Percentiles rank a stretch among this genome's conserved stretches.
Conservation (phyloP, 2,329 filamentous ascomycete species). For the Pseudogymnoascus sp. region DNA sequence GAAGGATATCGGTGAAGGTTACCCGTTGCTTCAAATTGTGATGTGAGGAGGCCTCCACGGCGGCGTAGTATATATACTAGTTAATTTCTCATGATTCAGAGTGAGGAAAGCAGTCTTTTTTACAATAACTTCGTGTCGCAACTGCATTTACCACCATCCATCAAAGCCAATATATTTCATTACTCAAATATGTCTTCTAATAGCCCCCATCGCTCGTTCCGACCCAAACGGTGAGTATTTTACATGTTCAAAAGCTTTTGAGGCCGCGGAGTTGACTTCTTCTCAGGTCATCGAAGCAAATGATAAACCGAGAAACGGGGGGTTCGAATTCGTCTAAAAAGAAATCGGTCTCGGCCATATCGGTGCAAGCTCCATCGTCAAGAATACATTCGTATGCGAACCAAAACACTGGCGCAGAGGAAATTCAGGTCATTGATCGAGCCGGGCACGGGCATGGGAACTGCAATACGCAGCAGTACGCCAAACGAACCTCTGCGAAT, state of each 20-base stretch:
- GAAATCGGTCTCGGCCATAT: neutral
- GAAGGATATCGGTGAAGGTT: neutral
- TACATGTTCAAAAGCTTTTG: neutral
- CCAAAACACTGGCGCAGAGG: neutral
- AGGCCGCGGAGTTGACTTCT: neutral
- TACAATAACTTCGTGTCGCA: neutral
- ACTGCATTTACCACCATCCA: neutral
- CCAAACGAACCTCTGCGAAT: neutral
- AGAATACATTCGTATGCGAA: neutral
- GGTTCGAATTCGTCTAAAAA: neutral
- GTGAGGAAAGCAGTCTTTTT: neutral
- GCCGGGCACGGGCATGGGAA: neutral
- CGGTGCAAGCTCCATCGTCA: neutral
- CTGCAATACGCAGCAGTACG: neutral
- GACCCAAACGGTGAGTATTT: neutral
- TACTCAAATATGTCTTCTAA: neutral
- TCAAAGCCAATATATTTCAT: neutral
- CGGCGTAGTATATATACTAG: neutral
- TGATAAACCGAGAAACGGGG: neutral
- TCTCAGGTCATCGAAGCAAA: neutral
- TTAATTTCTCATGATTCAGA: neutral
- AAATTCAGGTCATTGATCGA: neutral
- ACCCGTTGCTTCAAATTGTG: neutral
- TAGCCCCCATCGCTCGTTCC: neutral
- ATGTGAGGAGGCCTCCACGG: neutral